Conservation (phyloP, 2,329 filamentous ascomycete genomes). For the Pseudopyrenochaeta lycopersici region DNA sequence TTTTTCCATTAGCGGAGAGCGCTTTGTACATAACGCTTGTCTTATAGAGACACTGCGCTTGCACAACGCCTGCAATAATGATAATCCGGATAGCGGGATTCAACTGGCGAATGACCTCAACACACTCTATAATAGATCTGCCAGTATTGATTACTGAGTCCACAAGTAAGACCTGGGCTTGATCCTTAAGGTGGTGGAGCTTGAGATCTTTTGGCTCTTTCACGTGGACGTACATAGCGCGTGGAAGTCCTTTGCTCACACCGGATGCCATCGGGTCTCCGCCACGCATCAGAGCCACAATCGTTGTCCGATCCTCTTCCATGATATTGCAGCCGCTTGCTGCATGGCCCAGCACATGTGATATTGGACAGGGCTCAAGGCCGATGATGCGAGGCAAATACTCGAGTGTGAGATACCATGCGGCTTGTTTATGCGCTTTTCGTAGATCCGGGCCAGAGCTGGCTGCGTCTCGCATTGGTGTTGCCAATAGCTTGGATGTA, state of each 20-base stretch:
- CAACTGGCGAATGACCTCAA: conserved; percentile 60
- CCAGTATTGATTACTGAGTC: conserved; percentile 71
- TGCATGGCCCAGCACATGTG: conserved; percentile 61
- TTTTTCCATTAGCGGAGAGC: conserved; percentile 5
- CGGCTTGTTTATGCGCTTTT: conserved; percentile 59
- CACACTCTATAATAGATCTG: conserved; percentile 59
- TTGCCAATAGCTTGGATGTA: conserved; percentile 62
- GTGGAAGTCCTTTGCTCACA: conserved; percentile 62
- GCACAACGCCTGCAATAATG: conserved; percentile 65
- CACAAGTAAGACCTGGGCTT: conserved; percentile 61
- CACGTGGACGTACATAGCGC: conserved; percentile 63
- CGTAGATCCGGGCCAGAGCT: conserved; percentile 58
- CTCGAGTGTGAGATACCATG: conserved; percentile 63
- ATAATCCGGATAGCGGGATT: conserved; percentile 57
- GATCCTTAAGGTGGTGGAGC: conserved; percentile 50
- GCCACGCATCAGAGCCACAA: conserved; percentile 70
- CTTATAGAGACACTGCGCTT: conserved; percentile 44
- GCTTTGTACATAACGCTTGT: not conserved
- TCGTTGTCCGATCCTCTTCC: conserved; percentile 60
- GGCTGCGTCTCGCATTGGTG: conserved; percentile 61
- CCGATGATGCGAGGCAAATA: conserved; percentile 60
- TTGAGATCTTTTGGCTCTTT: conserved; percentile 54
- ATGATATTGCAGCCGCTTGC: conserved; percentile 58
- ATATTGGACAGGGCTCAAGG: conserved; percentile 58
- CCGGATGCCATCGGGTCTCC: conserved; percentile 70